Percentiles rank a stretch among this genome's conserved stretches.
Evolutionary conservation across 306 rosid species (phyloP).

Genomic region (Prunus mume): DNA sequence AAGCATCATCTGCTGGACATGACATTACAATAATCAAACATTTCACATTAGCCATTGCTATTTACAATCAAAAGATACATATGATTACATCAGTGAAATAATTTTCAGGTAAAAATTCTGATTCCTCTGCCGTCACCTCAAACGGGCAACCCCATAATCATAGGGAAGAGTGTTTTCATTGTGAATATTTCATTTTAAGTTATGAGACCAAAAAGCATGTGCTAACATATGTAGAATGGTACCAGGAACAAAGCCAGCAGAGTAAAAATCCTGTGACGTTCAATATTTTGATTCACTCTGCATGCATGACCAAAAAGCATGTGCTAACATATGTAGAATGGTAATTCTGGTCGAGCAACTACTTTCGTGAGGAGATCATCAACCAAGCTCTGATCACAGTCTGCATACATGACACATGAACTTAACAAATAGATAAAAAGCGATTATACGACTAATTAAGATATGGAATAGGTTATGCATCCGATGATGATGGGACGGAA

Average conservation of each 20-base stretch:
- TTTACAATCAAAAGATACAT: not conserved
- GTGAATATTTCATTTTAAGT: not conserved
- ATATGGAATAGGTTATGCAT: not conserved
- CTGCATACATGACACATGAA: slow-evolving; percentile 43
- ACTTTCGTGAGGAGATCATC: slow-evolving; percentile 67
- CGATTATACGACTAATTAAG: not conserved
- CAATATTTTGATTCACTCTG: slow-evolving; percentile 8
- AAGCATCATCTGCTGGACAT: slow-evolving; percentile 42
- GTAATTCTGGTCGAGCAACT: slow-evolving; percentile 61
- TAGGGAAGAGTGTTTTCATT: not conserved
- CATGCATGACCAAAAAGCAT: too few species aligned
- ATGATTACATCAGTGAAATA: not conserved
- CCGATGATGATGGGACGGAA: not conserved
- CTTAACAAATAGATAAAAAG: not conserved
- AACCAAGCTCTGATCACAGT: slow-evolving; percentile 61
- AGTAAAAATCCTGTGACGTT: slow-evolving; percentile 61
- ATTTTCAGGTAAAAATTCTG: not conserved
- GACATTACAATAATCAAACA: not conserved
- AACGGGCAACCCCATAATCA: not conserved
- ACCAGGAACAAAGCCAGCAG: slow-evolving; percentile 70
- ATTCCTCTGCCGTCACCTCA: not conserved
- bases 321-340: slow-evolving; percentile 83
- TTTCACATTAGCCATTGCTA: not conserved
- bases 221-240: not conserved
- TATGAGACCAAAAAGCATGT: slow-evolving; percentile 1